Base-by-base conservation (phyloP, 2,329 filamentous ascomycete genomes). In the Microsporum canis region DNA sequence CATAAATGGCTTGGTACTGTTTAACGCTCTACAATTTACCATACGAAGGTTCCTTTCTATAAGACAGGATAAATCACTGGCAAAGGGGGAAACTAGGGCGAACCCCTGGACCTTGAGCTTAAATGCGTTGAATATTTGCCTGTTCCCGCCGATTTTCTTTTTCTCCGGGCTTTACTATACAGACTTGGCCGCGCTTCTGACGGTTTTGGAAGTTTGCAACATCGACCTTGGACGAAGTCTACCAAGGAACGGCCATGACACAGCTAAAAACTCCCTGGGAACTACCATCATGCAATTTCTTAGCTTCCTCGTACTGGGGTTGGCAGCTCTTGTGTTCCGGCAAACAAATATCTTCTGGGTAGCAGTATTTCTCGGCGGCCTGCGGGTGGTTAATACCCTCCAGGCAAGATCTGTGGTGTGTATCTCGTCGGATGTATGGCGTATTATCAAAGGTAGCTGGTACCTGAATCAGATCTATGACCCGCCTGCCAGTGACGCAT, bases 291-390 rank as follows among this genome's bases (percentile, higher is more conserved):
- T 67, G 12, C 66, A 69, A 51, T 66, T 71, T 31, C 29, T 73
- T 31, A 66, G 69, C 58, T 72, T 84, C 0, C 63, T 89, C 0
- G 0, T 79, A 0, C 71, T 87, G 4, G 91, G 91, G 0, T 65
- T 89, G 0, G 64, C 82, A 1, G 80, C 89, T 0, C 78, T 99
- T 23, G 76, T 82, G 1, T 94, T 96, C 78, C 82, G 94, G 29
- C 94, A 99, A 73, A 99, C 94, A 0, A 99, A 99, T 68, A 88
- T 97, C 61, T 96, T 99, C 71, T 99, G 94, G 94, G 86, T 91
- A 0, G 87, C 76, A 14, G 66, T 78, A 3, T 79, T 78, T 65
- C 65, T 79, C 17, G 77, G 76, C 36, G 78, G 76, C 29, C 66
- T 79, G 55, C 74, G 75, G 62, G 71, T 75, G 31, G 69, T 76